phyloP scores from a whole-genome alignment of 2,329 filamentous ascomycete genomes.

The Monosporascus sp. region DNA sequence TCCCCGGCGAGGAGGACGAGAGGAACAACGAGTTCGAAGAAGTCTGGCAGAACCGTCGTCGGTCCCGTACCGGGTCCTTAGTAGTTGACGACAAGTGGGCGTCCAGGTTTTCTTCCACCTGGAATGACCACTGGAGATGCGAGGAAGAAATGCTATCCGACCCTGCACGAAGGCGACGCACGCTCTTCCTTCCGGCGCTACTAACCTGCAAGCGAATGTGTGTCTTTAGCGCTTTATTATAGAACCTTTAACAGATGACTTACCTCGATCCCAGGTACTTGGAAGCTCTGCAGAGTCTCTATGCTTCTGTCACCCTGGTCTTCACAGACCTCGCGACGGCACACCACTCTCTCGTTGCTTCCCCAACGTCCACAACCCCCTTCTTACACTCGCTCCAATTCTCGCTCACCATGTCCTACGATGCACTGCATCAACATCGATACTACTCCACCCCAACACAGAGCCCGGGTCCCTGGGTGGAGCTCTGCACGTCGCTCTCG shows the following conservation, averaged over 20 bases:
- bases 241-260: neutral
- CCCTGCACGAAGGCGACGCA: neutral
- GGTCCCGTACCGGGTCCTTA: slow-evolving; percentile 6
- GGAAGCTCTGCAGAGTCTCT: slow-evolving; percentile 13
- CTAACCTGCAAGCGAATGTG: slow-evolving; percentile 15
- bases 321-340: slow-evolving; percentile 15
- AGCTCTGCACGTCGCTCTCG: slow-evolving; percentile 15
- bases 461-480: slow-evolving; percentile 8
- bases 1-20: slow-evolving; percentile 7
- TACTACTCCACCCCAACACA: neutral
- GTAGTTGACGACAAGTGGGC: slow-evolving; percentile 11
- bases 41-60: slow-evolving; percentile 7
- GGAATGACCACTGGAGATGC: slow-evolving; percentile 19
- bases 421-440: slow-evolving; percentile 12
- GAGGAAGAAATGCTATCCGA: slow-evolving; percentile 14
- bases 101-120: slow-evolving; percentile 12
- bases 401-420: slow-evolving; percentile 13
- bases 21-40: slow-evolving; percentile 13
- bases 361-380: slow-evolving; percentile 1
- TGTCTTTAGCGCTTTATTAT: slow-evolving; percentile 1
- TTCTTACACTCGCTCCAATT: slow-evolving; percentile 12
- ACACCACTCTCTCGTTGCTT: slow-evolving; percentile 8
- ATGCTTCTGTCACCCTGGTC: slow-evolving; percentile 11
- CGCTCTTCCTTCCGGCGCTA: slow-evolving; percentile 14
- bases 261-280: slow-evolving; percentile 7